Conservation (phyloP, 1,284 basidiomycete genomes). For the Abortiporus biennis region DNA sequence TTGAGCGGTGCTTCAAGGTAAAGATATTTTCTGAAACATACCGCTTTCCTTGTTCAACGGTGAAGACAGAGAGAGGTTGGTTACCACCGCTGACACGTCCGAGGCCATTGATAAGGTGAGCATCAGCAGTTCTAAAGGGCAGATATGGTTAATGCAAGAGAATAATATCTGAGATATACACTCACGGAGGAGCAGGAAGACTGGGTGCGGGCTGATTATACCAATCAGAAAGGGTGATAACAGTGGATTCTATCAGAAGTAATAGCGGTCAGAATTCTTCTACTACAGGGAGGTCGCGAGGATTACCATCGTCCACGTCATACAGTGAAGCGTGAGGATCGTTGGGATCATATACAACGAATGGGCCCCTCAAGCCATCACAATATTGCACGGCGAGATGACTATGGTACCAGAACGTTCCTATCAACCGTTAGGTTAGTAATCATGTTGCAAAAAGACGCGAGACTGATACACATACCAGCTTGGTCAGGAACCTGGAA, state of each 20-base stretch:
- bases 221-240: conserved; percentile 23
- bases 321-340: conserved; percentile 33
- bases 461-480: conserved; percentile 15
- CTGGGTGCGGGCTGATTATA: conserved; percentile 14
- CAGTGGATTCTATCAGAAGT: conserved; percentile 15
- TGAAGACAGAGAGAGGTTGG: conserved; percentile 25
- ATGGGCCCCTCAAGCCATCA: conserved; percentile 29
- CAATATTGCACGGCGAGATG: conserved; percentile 24
- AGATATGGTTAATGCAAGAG: no score
- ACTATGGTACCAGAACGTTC: conserved; percentile 20
- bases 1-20: not conserved
- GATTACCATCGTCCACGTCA: conserved; percentile 35
- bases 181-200: conserved; percentile 10
- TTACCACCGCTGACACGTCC: conserved; percentile 25
- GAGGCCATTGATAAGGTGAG: conserved; percentile 47
- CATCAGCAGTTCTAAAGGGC: conserved; percentile 10
- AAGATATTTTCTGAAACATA: conserved; percentile 7
- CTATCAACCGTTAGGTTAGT: conserved; percentile 1
- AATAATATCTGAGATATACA: no score
- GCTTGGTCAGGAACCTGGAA: conserved; percentile 25
- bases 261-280: no score
- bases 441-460: not conserved
- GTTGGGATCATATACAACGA: conserved; percentile 36
- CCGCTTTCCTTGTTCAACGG: conserved; percentile 27
- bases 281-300: no score